Percentiles rank a stretch among this genome's conserved stretches.
phyloP scores from a whole-genome alignment of 306 rosid species.

The Prinsepia uniflora region DNA sequence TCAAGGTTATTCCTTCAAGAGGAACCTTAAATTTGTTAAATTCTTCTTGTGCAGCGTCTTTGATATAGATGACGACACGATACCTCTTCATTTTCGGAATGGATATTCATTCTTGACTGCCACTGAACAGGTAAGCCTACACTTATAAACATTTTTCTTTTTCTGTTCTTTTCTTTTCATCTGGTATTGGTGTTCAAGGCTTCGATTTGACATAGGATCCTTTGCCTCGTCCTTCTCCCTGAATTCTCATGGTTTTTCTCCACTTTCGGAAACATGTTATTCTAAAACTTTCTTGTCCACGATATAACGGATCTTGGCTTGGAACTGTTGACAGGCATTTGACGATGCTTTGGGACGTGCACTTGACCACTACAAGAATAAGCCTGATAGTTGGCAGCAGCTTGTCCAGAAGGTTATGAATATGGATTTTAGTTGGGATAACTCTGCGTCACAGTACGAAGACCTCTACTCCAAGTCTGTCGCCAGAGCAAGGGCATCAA shows the following conservation, averaged over 20 bases:
- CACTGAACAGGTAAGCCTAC: constrained; percentile 62
- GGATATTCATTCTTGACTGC: constrained; percentile 77
- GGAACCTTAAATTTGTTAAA: constrained; percentile 7
- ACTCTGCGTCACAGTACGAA: constrained; percentile 82
- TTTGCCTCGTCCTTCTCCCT: constrained; percentile 11
- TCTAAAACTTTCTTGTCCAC: constrained; percentile 3
- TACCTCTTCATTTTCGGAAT: constrained; percentile 68
- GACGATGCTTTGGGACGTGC: constrained; percentile 68
- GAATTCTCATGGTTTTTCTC: background rate
- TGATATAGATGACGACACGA: constrained; percentile 72
- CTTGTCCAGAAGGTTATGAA: constrained; percentile 82
- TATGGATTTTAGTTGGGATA: constrained; percentile 90
- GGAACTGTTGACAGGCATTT: constrained; percentile 46
- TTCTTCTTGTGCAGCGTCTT: constrained; percentile 62
- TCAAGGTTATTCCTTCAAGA: constrained; percentile 15
- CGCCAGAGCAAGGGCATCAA: constrained; percentile 59
- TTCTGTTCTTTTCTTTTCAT: background rate
- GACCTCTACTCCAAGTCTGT: constrained; percentile 64
- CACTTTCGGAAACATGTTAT: background rate
- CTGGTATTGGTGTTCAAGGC: background rate
- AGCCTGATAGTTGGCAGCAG: constrained; percentile 64
- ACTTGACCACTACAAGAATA: constrained; percentile 39
- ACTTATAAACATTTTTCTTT: background rate
- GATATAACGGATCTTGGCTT: background rate
- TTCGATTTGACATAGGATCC: constrained; percentile 1